Conservation (phyloP, 1,284 basidiomycete genomes). For the Puccinia triticina region DNA sequence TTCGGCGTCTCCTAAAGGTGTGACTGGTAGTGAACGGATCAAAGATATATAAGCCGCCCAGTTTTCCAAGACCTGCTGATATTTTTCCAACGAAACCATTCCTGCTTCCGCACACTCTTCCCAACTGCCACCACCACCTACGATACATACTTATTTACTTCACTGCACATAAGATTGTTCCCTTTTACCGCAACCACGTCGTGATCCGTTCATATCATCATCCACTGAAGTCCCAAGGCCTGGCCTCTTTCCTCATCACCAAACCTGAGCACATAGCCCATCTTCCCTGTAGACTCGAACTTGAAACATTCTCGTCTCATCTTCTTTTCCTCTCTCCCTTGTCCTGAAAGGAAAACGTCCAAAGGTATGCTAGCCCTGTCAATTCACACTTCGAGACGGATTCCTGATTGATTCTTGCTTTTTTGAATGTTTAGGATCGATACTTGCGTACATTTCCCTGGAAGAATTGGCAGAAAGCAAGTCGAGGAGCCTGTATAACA, state of each 20-base stretch:
- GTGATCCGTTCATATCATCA: neutral
- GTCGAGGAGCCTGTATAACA: neutral
- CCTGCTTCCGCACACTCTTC: neutral
- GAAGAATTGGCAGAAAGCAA: conserved; percentile 1
- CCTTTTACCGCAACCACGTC: neutral
- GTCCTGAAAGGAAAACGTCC: neutral
- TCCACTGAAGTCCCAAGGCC: neutral
- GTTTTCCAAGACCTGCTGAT: no score
- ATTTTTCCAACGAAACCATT: neutral
- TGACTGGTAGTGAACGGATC: neutral
- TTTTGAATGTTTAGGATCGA: conserved; percentile 7
- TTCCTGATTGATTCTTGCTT: neutral
- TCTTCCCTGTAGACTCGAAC: neutral
- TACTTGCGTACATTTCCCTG: neutral
- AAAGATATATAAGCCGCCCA: neutral
- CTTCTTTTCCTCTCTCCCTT: neutral
- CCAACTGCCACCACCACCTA: neutral
- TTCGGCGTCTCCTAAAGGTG: neutral
- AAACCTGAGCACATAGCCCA: neutral
- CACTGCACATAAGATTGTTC: neutral
- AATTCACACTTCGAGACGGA: no score
- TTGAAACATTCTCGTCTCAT: neutral
- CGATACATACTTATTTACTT: neutral
- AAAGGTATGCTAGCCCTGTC: no score
- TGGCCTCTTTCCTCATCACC: neutral